A percentile compares a stretch with the other conserved stretches of the same genome.
These are phyloP conservation scores for Phytopythium litorale DNA, from an alignment of 352 stramenopile genomes.

Conservation along the genomic window DNA sequence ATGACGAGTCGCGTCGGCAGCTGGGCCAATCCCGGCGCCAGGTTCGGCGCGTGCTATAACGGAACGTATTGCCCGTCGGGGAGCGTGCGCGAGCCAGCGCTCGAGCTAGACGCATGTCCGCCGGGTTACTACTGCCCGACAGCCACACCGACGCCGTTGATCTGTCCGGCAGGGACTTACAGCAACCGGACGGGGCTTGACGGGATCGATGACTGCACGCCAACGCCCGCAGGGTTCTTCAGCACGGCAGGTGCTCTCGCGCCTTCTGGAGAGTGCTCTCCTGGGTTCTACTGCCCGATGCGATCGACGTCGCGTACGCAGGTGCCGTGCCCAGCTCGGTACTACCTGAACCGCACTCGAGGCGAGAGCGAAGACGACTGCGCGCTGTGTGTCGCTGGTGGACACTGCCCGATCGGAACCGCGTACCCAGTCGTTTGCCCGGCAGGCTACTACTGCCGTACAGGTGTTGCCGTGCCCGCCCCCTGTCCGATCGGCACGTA, in stretches of 20 bases:
- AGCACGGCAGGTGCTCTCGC: slow-evolving; percentile 57
- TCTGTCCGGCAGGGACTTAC: slow-evolving; percentile 83
- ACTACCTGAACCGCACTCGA: slow-evolving; percentile 65
- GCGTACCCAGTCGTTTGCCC: slow-evolving; percentile 68
- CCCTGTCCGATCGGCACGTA: slow-evolving; percentile 91
- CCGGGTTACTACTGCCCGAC: slow-evolving; percentile 77
- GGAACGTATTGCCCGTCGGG: slow-evolving; percentile 80
- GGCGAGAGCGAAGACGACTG: slow-evolving; percentile 72
- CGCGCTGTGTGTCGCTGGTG: slow-evolving; percentile 59
- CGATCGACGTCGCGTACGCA: slow-evolving; percentile 66
- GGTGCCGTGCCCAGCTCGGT: slow-evolving; percentile 70
- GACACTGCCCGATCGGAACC: slow-evolving; percentile 63
- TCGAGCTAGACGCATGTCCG: slow-evolving; percentile 74
- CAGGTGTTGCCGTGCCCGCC: slow-evolving; percentile 62
- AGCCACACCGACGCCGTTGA: slow-evolving; percentile 53
- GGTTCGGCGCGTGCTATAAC: slow-evolving; percentile 84
- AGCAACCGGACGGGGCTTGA: slow-evolving; percentile 82
- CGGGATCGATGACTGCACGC: slow-evolving; percentile 62
- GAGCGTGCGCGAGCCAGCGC: slow-evolving; percentile 60
- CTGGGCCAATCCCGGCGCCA: slow-evolving; percentile 50
- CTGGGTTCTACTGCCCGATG: slow-evolving; percentile 85
- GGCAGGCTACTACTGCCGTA: slow-evolving; percentile 85
- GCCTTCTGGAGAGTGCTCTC: slow-evolving; percentile 51
- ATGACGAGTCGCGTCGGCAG: slow-evolving; percentile 55
- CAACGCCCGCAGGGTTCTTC: slow-evolving; percentile 65